Conservation (phyloP, 2,329 filamentous ascomycete genomes). For the Apiospora pterosperma region DNA sequence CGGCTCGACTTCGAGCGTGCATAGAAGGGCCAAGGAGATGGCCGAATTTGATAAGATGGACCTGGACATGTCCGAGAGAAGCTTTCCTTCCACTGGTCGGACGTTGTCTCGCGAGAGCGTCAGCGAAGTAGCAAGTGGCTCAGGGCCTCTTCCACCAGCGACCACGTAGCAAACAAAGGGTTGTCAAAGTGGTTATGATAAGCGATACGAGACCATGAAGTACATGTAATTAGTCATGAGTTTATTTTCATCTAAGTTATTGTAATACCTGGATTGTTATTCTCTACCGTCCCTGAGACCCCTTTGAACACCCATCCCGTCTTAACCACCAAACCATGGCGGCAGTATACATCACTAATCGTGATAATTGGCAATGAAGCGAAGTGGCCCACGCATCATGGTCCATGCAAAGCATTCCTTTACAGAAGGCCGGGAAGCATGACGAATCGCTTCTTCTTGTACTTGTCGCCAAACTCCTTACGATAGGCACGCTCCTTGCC, state of each 20-base stretch:
- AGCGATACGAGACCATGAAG: not conserved
- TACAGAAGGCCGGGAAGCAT: slow-evolving; percentile 77
- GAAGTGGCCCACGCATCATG: not conserved
- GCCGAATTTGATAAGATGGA: not conserved
- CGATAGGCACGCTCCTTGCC: slow-evolving; percentile 92
- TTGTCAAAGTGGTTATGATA: slow-evolving; percentile 12
- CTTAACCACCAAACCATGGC: not conserved
- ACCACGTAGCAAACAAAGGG: not conserved
- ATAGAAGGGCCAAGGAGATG: slow-evolving; percentile 21
- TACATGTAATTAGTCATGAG: slow-evolving; percentile 4
- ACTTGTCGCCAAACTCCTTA: slow-evolving; percentile 86
- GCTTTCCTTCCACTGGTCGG: not conserved
- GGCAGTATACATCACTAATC: not conserved
- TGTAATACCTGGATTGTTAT: not conserved
- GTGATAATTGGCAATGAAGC: not conserved
- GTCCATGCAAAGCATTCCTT: not conserved
- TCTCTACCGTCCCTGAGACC: not conserved
- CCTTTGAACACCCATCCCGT: not conserved
- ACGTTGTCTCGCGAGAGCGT: not conserved
- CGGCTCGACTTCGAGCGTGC: not conserved
- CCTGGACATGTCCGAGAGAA: not conserved
- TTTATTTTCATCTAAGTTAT: not conserved
- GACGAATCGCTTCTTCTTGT: slow-evolving; percentile 88
- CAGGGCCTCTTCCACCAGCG: not conserved
- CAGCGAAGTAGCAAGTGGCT: not conserved